Evolutionary conservation across 305 asterid species (phyloP).

Genomic region (Plantago lanceolata): DNA sequence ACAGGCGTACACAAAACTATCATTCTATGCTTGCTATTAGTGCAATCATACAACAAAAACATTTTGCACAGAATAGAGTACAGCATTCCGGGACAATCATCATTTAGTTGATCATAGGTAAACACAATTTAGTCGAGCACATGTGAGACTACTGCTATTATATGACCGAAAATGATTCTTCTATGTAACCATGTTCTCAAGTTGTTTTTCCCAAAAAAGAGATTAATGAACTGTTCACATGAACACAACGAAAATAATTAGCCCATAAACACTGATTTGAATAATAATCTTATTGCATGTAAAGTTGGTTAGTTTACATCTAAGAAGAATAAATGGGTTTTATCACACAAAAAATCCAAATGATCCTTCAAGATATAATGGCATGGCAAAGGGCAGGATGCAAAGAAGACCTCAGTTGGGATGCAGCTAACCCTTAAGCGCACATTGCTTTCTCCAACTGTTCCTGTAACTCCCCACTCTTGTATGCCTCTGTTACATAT

Average conservation of each 20-base stretch:
- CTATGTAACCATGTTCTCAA: too few species aligned
- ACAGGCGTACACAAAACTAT: too few species aligned
- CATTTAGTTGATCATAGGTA: too few species aligned
- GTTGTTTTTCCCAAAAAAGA: too few species aligned
- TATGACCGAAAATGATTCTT: too few species aligned
- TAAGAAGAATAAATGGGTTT: background rate
- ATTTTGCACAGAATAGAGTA: background rate
- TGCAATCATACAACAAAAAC: background rate
- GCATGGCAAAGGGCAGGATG: constrained; percentile 1
- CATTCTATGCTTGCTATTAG: too few species aligned
- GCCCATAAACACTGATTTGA: background rate
- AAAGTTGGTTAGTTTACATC: background rate
- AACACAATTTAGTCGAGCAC: background rate
- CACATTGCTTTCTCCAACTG: constrained; percentile 65
- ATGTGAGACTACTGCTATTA: background rate
- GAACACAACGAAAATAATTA: background rate
- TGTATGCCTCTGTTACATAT: constrained; percentile 68
- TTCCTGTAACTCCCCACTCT: constrained; percentile 86
- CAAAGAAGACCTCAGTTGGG: background rate
- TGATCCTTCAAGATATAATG: background rate
- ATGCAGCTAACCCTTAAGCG: constrained; percentile 32
- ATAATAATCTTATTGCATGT: background rate
- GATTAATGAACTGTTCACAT: background rate
- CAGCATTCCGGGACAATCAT: background rate
- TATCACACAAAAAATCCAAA: background rate